Evolutionary conservation across 2,329 filamentous ascomycete species (phyloP), one percentile per base, ranked within the genome.

Genomic region (Trichoderma sp.): DNA sequence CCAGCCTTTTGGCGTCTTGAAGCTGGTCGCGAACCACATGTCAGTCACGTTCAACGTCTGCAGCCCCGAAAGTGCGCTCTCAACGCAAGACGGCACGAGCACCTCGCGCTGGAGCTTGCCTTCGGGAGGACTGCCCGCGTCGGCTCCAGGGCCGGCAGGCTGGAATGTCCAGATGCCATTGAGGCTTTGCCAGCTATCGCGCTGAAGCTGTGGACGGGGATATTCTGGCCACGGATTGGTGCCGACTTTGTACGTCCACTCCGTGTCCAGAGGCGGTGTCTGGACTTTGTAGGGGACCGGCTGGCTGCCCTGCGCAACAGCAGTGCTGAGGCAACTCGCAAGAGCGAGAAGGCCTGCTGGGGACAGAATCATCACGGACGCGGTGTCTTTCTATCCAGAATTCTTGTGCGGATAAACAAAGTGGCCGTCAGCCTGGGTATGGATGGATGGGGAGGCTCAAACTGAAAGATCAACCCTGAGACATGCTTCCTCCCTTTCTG

Each of bases 101-200:
- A 84, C 79, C 59, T 85, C 81, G 6, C 77, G 70, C 13, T 74
- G 73, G 1, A 82, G 77, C 13, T 74, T 73, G 39, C 76, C 74
- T 4, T 67, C 32, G 0, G 74, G 71, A 28, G 73, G 70, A 58
- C 58, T 66, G 14, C 63, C 30, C 10, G 71, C 56, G 3, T 73
- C 60, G 1, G 68, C 70, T 0, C 75, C 71, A 5, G 66, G 37
- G 43, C 64, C 70, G 46, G 79, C 79, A 2, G 77, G 78, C 51
- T 81, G 80, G 74, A 83, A 88, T 2, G 83, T 84, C 86, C 87
- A 89, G 5, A 89, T 82, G 0, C 87, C 87, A 68, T 89, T 88
- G 6, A 89, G 79, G 55, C 80, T 87, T 75, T 84, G 78, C 86
- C 86, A 89, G 5, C 78, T 73, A 5, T 84, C 79, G 5, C 86